Evolutionary conservation across 2,329 filamentous ascomycete genomes (phyloP).

Genomic region (Rhinocladiella similis): DNA sequence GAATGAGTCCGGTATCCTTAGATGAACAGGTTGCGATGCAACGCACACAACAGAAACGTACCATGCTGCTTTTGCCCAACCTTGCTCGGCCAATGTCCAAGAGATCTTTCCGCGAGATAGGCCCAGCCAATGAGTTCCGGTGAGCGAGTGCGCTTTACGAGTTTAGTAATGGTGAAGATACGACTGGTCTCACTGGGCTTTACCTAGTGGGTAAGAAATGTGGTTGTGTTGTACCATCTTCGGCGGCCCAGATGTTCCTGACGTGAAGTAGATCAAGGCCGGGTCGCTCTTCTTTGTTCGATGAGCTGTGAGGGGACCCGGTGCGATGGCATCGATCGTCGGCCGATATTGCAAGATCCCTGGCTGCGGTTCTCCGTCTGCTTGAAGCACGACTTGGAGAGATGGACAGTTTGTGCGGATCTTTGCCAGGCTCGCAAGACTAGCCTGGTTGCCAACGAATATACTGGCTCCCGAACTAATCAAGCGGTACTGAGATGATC

Average conservation of each 20-base stretch:
- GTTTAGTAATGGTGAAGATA: neutral
- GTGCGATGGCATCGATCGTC: neutral
- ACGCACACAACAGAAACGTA: too few relatives aligned
- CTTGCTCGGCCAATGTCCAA: constrained; percentile 43
- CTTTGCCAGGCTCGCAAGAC: neutral
- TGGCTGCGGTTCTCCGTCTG: neutral
- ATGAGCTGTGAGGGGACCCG: neutral
- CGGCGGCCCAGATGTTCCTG: constrained; percentile 39
- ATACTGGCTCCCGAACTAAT: neutral
- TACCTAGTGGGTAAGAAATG: constrained; percentile 38
- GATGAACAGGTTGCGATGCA: too few relatives aligned
- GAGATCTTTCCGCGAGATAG: constrained; percentile 37
- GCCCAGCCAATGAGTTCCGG: constrained; percentile 39
- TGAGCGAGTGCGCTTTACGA: constrained; percentile 33
- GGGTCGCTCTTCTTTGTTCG: constrained; percentile 11
- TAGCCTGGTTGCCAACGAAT: neutral
- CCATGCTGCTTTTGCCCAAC: constrained; percentile 44
- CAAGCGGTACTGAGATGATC: neutral
- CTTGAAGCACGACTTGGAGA: neutral
- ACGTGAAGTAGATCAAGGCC: constrained; percentile 41
- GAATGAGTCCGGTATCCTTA: constrained; percentile 41
- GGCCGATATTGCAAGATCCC: neutral
- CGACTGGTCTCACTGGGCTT: neutral
- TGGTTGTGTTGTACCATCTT: constrained; percentile 45
- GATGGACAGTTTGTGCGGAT: neutral